Conservation (phyloP, 257 asterid species). For the Avicennia marina region DNA sequence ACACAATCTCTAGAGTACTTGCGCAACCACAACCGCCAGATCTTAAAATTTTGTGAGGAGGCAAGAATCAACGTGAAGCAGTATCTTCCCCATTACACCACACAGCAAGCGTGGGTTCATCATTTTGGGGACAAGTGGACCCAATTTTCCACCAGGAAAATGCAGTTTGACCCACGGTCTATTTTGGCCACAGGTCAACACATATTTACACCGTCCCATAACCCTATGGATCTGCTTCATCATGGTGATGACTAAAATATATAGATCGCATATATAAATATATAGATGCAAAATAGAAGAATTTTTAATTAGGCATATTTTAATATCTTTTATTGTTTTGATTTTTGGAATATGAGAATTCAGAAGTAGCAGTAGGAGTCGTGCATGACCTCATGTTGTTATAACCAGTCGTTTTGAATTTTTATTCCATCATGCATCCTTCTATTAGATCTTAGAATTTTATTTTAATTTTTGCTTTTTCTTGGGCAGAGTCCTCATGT, state of each 20-base stretch:
- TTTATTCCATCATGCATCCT: too few relatives aligned
- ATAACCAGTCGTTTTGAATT: too few relatives aligned
- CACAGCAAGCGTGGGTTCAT: conserved; percentile 52
- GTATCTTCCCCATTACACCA: conserved; percentile 72
- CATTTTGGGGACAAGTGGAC: conserved; percentile 71
- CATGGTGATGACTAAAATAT: background rate
- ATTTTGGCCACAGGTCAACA: conserved; percentile 71
- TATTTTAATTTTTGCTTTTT: too few relatives aligned
- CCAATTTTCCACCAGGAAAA: conserved; percentile 36
- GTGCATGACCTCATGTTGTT: too few relatives aligned
- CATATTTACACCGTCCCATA: conserved; percentile 44
- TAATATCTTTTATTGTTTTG: too few relatives aligned
- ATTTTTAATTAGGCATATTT: too few relatives aligned
- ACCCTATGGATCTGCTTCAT: conserved; percentile 5
- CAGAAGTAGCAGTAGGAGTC: too few relatives aligned
- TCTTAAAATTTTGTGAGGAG: conserved; percentile 48
- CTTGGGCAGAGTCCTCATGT: too few relatives aligned
- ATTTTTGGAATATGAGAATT: too few relatives aligned
- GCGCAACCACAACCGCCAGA: conserved; percentile 43
- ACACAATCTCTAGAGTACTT: conserved; percentile 46
- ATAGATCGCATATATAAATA: too few relatives aligned
- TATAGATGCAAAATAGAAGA: too few relatives aligned
- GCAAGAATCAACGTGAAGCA: conserved; percentile 47
- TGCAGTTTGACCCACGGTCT: conserved; percentile 56
- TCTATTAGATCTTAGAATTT: too few relatives aligned